Percentiles rank a stretch among this genome's conserved stretches.
Conservation (phyloP, 1,139 yeast species). For the Scheffersomyces lignicola region DNA sequence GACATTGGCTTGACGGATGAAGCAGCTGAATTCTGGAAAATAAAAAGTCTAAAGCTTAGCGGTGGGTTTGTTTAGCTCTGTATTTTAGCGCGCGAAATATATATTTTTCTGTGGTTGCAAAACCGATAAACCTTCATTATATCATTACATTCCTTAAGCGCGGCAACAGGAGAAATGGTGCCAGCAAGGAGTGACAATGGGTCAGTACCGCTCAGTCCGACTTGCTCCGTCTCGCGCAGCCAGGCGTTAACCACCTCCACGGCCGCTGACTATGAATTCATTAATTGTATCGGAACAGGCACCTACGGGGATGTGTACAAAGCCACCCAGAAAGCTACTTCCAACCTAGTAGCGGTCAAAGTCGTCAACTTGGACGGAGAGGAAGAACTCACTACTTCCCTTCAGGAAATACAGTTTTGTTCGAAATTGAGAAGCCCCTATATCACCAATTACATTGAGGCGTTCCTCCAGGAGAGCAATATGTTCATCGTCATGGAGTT, state of each 20-base stretch:
- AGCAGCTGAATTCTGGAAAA: conserved; percentile 56
- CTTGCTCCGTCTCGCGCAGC: too few relatives aligned
- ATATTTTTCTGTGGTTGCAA: conserved; percentile 22
- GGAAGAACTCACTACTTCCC: conserved; percentile 47
- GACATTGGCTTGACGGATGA: conserved; percentile 37
- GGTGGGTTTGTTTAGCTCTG: conserved; percentile 11
- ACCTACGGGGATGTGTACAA: conserved; percentile 85
- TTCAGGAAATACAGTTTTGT: conserved; percentile 75
- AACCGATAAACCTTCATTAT: conserved; percentile 11
- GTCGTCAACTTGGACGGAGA: conserved; percentile 78
- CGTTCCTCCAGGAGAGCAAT: conserved; percentile 60
- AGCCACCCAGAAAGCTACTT: conserved; percentile 40
- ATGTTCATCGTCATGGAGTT: conserved; percentile 92
- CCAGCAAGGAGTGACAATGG: too few relatives aligned
- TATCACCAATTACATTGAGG: conserved; percentile 64
- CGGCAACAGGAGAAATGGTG: too few relatives aligned
- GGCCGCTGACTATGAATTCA: conserved; percentile 31
- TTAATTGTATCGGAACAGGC: conserved; percentile 75
- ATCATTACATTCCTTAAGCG: too few relatives aligned
- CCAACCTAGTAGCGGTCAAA: conserved; percentile 59
- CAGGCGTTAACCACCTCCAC: neutral
- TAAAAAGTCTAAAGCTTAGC: conserved; percentile 33
- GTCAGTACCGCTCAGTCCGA: too few relatives aligned
- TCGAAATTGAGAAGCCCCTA: conserved; percentile 63
- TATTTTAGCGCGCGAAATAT: too few relatives aligned